phyloP scores from a whole-genome alignment of 805 yeast species.

The Yarrowia sp. region DNA sequence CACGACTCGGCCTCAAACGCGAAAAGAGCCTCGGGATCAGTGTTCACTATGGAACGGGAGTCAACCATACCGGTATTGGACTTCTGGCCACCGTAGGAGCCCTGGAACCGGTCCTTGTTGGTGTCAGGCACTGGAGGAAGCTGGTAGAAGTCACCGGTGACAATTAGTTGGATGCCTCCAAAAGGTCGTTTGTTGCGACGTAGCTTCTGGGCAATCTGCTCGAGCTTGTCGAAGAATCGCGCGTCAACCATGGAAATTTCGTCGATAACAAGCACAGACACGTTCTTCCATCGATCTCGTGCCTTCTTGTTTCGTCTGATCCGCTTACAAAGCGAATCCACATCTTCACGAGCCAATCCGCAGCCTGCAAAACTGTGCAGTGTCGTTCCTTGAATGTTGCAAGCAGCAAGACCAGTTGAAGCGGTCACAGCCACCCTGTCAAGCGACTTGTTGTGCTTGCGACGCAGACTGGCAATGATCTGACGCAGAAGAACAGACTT shows the following conservation, averaged over 20 bases:
- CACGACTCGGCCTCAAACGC: slow-evolving; percentile 77
- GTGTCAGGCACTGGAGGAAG: slow-evolving; percentile 73
- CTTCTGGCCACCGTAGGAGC: neutral
- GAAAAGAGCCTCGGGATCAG: slow-evolving; percentile 43
- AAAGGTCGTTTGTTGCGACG: slow-evolving; percentile 58
- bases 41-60: neutral
- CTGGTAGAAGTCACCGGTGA: slow-evolving; percentile 96
- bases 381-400: slow-evolving; percentile 87
- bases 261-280: slow-evolving; percentile 76
- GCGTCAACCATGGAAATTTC: slow-evolving; percentile 96
- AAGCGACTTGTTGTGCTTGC: slow-evolving; percentile 43
- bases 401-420: slow-evolving; percentile 94
- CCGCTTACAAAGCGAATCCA: slow-evolving; percentile 45
- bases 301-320: slow-evolving; percentile 48
- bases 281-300: slow-evolving; percentile 57
- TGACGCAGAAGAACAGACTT: slow-evolving; percentile 81
- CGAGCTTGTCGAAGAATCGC: slow-evolving; percentile 66
- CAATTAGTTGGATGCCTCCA: slow-evolving; percentile 87
- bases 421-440: slow-evolving; percentile 82
- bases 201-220: slow-evolving; percentile 58
- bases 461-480: slow-evolving; percentile 53
- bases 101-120: slow-evolving; percentile 2
- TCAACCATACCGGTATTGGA: slow-evolving; percentile 11
- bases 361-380: slow-evolving; percentile 82
- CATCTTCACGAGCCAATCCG: slow-evolving; percentile 66